phyloP scores from a whole-genome alignment of 2,329 filamentous ascomycete genomes.

The Penicillium sp. region DNA sequence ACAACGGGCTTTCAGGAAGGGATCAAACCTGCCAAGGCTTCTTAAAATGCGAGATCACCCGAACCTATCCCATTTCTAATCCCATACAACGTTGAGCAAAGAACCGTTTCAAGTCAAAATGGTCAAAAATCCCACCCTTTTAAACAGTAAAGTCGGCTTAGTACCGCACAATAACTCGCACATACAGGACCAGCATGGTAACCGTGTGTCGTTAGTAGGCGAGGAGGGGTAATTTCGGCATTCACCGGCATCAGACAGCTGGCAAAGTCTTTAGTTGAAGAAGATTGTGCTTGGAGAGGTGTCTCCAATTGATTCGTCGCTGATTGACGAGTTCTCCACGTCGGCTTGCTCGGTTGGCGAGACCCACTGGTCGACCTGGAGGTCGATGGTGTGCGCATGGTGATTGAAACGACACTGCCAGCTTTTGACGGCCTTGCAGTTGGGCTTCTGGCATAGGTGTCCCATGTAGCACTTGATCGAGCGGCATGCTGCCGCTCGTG shows the following conservation, averaged over 20 bases:
- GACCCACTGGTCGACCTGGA: conserved; percentile 25
- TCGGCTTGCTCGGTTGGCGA: conserved; percentile 22
- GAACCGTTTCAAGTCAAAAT: conserved; percentile 1
- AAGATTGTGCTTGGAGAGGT: conserved; percentile 6
- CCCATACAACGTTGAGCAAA: conserved; percentile 1
- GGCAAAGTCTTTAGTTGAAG: conserved; percentile 4
- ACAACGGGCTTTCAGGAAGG: conserved; percentile 2
- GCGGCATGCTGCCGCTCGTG: conserved; percentile 43
- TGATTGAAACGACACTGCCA: conserved; percentile 32
- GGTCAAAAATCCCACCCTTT: conserved; percentile 1
- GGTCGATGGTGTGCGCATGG: conserved; percentile 27
- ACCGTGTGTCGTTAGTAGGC: conserved; percentile 7
- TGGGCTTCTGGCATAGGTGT: conserved; percentile 41
- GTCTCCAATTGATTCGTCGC: conserved; percentile 15
- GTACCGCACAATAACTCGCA: conserved; percentile 5
- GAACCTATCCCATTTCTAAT: conserved; percentile 3
- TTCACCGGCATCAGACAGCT: background rate
- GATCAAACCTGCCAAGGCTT: conserved; percentile 1
- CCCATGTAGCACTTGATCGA: conserved; percentile 46
- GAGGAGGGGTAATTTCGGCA: background rate
- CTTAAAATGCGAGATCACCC: background rate
- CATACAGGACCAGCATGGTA: conserved; percentile 10
- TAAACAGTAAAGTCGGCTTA: background rate
- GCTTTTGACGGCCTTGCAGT: conserved; percentile 31
- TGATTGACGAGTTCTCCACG: conserved; percentile 16